Conservation (phyloP, 148 eudicot genomes). For the Rhododendron vialii region DNA sequence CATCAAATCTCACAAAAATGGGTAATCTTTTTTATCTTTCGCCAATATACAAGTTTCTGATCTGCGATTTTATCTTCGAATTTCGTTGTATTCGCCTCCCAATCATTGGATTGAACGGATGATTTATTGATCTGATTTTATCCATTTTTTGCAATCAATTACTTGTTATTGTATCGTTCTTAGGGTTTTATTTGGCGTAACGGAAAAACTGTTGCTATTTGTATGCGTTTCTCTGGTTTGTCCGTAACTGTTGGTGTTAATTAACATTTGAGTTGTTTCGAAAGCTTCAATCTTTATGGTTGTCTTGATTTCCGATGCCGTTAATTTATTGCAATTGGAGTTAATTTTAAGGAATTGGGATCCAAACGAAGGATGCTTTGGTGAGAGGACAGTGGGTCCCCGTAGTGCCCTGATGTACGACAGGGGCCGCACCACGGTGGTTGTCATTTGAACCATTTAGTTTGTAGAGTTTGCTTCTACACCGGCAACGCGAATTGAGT, state of each 20-base stretch:
- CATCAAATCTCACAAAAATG: slow-evolving; percentile 1
- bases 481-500: not conserved
- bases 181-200: slow-evolving; percentile 9
- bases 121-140: not conserved
- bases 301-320: not conserved
- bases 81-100: not conserved
- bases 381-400: not conserved
- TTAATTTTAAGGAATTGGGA: not conserved
- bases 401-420: not conserved
- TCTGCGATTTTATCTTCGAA: not conserved
- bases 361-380: not conserved
- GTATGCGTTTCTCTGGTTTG: not conserved
- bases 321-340: not conserved
- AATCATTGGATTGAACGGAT: not conserved
- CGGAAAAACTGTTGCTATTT: not conserved
- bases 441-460: not conserved
- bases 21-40: not conserved
- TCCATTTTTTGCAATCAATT: not conserved
- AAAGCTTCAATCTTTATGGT: not conserved
- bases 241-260: not conserved
- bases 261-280: not conserved
- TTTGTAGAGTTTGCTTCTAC: not conserved
- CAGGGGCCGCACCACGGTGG: not conserved
- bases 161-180: not conserved
- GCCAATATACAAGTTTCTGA: not conserved